Evolutionary conservation across 106 monocot genomes (phyloP).

Genomic region (Phalaenopsis aphrodite): DNA sequence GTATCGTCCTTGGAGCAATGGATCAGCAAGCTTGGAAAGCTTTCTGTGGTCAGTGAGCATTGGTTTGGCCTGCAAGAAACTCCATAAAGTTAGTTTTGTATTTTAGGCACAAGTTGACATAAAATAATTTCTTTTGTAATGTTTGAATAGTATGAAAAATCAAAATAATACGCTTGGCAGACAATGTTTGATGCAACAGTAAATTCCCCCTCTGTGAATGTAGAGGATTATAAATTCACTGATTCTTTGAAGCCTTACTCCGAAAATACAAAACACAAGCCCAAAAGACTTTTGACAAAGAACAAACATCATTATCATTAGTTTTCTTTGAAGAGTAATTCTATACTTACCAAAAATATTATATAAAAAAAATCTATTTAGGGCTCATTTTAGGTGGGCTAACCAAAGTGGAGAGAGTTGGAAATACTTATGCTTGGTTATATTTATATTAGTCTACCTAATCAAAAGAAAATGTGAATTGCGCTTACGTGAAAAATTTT

Average conservation of each 20-base stretch:
- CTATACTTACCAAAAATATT: too few relatives aligned
- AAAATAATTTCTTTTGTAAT: not conserved
- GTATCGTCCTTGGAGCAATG: constrained; percentile 39
- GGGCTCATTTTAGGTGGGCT: too few relatives aligned
- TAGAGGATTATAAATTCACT: not conserved
- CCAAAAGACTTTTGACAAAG: not conserved
- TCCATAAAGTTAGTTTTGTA: not conserved
- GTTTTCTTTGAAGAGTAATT: not conserved
- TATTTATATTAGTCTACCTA: too few relatives aligned
- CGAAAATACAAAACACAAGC: not conserved
- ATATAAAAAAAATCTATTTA: too few relatives aligned
- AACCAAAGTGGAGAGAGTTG: too few relatives aligned
- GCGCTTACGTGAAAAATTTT: too few relatives aligned
- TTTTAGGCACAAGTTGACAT: not conserved
- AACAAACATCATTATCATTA: not conserved
- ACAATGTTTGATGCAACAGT: not conserved
- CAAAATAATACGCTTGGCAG: not conserved
- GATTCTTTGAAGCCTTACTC: not conserved
- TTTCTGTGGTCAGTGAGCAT: constrained; percentile 68
- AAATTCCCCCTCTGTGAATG: not conserved
- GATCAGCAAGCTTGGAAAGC: constrained; percentile 58
- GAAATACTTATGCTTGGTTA: too few relatives aligned
- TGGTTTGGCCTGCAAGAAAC: constrained; percentile 44
- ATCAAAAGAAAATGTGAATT: too few relatives aligned
- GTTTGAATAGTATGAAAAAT: not conserved